Conservation (phyloP, 1,139 yeast genomes). For the Ogataea hybrid region DNA sequence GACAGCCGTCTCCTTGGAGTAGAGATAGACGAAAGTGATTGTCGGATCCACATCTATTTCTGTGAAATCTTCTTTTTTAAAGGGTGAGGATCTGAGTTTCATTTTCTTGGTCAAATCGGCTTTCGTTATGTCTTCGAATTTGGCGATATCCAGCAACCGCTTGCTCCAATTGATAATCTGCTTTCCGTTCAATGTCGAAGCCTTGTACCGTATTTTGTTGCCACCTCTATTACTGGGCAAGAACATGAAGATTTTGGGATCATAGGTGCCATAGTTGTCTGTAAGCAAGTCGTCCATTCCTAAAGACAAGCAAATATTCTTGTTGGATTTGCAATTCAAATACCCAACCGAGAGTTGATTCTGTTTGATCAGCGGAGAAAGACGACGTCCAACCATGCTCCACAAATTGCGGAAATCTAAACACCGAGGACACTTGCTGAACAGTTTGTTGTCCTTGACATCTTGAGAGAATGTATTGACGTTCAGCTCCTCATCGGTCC, state of each 20-base stretch:
- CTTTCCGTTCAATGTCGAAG: conserved; percentile 22
- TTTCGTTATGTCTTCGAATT: conserved; percentile 38
- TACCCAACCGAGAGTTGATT: conserved; percentile 39
- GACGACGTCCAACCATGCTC: conserved; percentile 53
- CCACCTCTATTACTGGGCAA: conserved; percentile 39
- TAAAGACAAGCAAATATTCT: conserved; percentile 48
- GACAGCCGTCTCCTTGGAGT: conserved; percentile 48
- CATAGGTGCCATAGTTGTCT: conserved; percentile 14
- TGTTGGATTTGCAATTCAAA: conserved; percentile 53
- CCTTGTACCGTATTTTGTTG: conserved; percentile 33
- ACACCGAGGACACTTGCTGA: conserved; percentile 48
- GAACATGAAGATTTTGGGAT: conserved; percentile 36
- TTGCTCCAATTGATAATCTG: conserved; percentile 37
- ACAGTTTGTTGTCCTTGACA: conserved; percentile 35
- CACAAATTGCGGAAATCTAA: conserved; percentile 50
- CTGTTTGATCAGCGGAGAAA: conserved; percentile 42
- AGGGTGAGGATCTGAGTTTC: conserved; percentile 37
- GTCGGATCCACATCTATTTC: conserved; percentile 38
- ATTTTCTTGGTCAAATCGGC: conserved; percentile 41
- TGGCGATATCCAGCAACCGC: conserved; percentile 35
- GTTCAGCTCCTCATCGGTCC: conserved; percentile 42
- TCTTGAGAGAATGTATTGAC: conserved; percentile 36
- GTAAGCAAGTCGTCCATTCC: conserved; percentile 39
- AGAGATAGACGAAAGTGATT: conserved; percentile 52
- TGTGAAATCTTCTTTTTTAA: conserved; percentile 22